Evolutionary conservation across 257 asterid species (phyloP), one percentile per base, ranked within the genome.

Genomic region (Capsicum rhomboideum): DNA sequence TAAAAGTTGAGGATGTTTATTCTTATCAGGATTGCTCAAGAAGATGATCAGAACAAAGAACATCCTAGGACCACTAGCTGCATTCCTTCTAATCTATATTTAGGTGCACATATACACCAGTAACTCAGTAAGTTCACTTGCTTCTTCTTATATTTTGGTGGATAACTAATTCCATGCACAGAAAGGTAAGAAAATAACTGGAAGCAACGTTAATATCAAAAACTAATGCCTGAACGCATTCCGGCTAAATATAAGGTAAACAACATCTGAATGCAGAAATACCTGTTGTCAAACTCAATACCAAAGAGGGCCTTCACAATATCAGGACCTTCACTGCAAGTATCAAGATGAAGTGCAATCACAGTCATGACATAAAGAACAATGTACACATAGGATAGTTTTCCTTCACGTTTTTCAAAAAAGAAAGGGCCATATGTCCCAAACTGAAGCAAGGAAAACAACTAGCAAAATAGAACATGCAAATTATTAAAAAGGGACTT

Each of bases 241-340:
- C 20, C 79, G 11, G 6, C 10, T 37, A 58, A 37, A 42, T 63
- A 26, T 16, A 63, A 63, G 55, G 61, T 52, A 63, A 21, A 67
- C 61, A 31, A 84, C 69, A 83, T 74, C 18, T 53, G 50, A 72
- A 61, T 56, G 78, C 82, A 85, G 68, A 86, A 34, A 61, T 90
- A 97, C 99, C 99, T 97, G 97, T 98, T 97, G 80, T 90, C 91
- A 86, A 95, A 93, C 82, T 94, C 98, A 79, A 97, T 83, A 56
- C 97, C 99, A 21, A 97, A 97, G 89, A 97, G 97, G 71, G 74
- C 89, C 92, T 94, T 97, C 91, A 93, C 86, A 6, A 91, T 83
- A 85, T 97, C 99, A 66, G 88, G 85, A 64, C 52, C 93, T 88
- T 94, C 97, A 89, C 99, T 97, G 97, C 93, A 89, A 86, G 59